phyloP scores from a whole-genome alignment of 257 asterid species.

The Asclepias syriaca region DNA sequence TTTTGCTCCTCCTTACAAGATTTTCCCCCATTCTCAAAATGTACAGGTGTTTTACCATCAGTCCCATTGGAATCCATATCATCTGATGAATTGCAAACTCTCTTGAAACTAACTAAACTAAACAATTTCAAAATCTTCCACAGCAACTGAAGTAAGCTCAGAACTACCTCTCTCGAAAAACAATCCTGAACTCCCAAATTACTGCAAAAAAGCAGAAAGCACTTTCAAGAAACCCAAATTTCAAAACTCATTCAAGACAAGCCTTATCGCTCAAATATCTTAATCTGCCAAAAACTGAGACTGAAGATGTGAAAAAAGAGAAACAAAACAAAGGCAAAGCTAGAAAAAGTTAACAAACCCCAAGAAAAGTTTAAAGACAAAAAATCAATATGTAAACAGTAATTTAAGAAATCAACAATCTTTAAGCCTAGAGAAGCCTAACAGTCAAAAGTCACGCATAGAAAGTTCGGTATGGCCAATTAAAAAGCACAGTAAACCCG shows the following conservation, averaged over 20 bases:
- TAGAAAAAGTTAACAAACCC: constrained; percentile 10
- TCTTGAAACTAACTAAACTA: constrained; percentile 7
- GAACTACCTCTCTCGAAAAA: constrained; percentile 17
- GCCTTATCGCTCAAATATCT: constrained; percentile 13
- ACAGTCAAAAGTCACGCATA: constrained; percentile 41
- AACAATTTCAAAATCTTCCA: constrained; percentile 14
- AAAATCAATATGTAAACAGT: constrained; percentile 14
- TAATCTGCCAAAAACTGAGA: constrained; percentile 17
- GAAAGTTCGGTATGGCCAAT: constrained; percentile 25
- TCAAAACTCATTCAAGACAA: constrained; percentile 15
- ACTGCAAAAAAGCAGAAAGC: constrained; percentile 5
- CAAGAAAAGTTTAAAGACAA: constrained; percentile 9
- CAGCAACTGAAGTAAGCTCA: neutral
- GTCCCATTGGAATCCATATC: constrained; percentile 47
- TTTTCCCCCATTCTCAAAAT: constrained; percentile 27
- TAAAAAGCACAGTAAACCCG: constrained; percentile 13
- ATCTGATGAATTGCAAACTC: constrained; percentile 23
- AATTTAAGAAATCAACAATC: constrained; percentile 8
- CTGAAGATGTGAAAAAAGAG: constrained; percentile 24
- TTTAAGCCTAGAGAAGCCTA: constrained; percentile 20
- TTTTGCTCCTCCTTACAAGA: constrained; percentile 17
- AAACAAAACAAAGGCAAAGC: constrained; percentile 20
- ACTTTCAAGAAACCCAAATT: constrained; percentile 9
- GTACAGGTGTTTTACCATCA: constrained; percentile 25
- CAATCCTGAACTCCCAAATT: constrained; percentile 5